phyloP scores from a whole-genome alignment of 164 flowering plant genomes.

The Buxus sempervirens region DNA sequence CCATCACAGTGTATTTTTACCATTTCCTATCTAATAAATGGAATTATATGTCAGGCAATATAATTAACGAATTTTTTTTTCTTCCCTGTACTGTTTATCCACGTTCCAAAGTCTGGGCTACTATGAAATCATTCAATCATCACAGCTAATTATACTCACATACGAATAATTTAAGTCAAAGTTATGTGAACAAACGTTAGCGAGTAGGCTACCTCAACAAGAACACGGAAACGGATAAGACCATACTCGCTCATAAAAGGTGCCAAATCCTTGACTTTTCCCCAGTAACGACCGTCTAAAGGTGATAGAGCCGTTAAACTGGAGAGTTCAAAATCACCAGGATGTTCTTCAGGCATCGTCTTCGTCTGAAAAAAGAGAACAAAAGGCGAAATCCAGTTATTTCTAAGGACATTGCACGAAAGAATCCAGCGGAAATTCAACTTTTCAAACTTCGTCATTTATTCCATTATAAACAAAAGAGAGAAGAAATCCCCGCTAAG shows the following conservation, averaged over 20 bases:
- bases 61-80: too few species aligned
- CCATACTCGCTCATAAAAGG: conserved; percentile 84
- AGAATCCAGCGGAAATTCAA: not conserved
- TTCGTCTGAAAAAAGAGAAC: conserved; percentile 26
- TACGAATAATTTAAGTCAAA: not conserved
- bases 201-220: conserved; percentile 72
- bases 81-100: too few species aligned
- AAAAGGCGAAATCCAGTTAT: not conserved
- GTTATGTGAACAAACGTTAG: not conserved
- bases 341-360: conserved; percentile 19
- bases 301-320: conserved; percentile 75
- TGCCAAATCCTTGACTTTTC: conserved; percentile 81
- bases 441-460: too few species aligned
- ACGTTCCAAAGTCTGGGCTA: too few species aligned
- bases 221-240: conserved; percentile 65
- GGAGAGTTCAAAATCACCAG: conserved; percentile 44
- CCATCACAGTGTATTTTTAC: too few species aligned
- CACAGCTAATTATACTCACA: not conserved
- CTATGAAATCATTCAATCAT: too few species aligned
- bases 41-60: too few species aligned
- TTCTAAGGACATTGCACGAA: not conserved
- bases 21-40: too few species aligned
- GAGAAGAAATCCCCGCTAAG: too few species aligned
- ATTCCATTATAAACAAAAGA: too few species aligned
- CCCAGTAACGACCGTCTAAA: conserved; percentile 91